Evolutionary conservation across 176 grass and related monocot genomes (phyloP).

Genomic region (Juncus inflexus): DNA sequence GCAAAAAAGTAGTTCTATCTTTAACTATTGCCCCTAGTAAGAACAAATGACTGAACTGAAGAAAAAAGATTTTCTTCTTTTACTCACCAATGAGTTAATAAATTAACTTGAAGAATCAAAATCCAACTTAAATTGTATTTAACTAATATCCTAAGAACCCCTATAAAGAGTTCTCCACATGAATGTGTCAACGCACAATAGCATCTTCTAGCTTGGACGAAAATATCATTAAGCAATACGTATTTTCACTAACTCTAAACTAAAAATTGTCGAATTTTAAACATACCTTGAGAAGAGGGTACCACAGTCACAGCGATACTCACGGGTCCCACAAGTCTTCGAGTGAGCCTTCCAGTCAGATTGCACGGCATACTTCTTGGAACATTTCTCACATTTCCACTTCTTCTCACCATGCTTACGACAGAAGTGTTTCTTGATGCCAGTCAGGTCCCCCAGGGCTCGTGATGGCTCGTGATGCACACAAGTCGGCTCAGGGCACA

Average conservation of each 20-base stretch:
- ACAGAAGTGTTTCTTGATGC: constrained; percentile 98
- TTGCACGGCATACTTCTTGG: constrained; percentile 96
- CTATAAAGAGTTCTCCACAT: too few species aligned
- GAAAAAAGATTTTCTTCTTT: too few species aligned
- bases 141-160: too few species aligned
- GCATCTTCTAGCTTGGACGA: too few species aligned
- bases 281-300: constrained; percentile 94
- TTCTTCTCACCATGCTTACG: constrained; percentile 99
- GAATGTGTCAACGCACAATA: too few species aligned
- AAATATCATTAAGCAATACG: too few species aligned
- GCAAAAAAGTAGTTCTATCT: too few species aligned
- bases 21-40: too few species aligned
- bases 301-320: constrained; percentile 99
- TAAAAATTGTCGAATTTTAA: neutral
- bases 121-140: too few species aligned
- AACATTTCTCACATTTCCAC: constrained; percentile 99
- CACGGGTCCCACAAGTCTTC: constrained; percentile 94
- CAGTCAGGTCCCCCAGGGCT: constrained; percentile 85
- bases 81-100: too few species aligned
- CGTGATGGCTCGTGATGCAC: constrained; percentile 92
- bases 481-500: constrained; percentile 92
- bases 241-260: neutral
- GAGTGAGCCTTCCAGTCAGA: constrained; percentile 99
- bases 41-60: too few species aligned
- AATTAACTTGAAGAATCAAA: too few species aligned